Evolutionary conservation across 2,329 filamentous ascomycete species (phyloP), one percentile per base, ranked within the genome.

Genomic region (Cytospora paraplurivora): DNA sequence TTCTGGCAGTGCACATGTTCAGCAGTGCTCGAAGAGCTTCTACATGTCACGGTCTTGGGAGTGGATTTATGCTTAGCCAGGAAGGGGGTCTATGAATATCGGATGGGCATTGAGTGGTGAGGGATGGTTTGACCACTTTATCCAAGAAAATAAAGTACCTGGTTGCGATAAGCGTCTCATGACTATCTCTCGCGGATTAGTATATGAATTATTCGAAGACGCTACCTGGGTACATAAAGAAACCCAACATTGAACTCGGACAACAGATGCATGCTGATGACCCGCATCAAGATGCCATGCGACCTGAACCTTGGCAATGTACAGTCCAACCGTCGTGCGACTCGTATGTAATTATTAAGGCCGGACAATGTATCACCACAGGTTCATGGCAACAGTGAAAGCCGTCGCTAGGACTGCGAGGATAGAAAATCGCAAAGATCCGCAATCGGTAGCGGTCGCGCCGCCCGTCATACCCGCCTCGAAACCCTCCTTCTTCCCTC

Each of bases 401-500:
- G 44, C 19, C 50, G 54, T 50, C 38, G 35, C 38, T 13, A 54
- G 11, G 4, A 17, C 34, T 17, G 64, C 64, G 13, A 55, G 32
- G 17, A 44, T 38, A 4, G 63, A 63, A 11, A 51, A 47, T 12
- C 47, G 44, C 33, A 63, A 21, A 19, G 55, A 13, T 7, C 58
- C 58, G 37, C 51, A 13, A 11, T 27, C 50, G 21, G 21, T 60
- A 5, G 49, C 57, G 15, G 47, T 51, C 7, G 59, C 64, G 12
- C 35, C 54, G 7, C 66, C 67, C n/a, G 49, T 69, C 68, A 68
- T 71, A 0, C 76, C 77, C 52, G 71, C 68, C 51, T 75, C 65
- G 54, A 78, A 79, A 0, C 76, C 77, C 3, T 71, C 75, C 47
- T 70, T 69, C 62, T 77, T 67, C 7, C 77, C 76, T 5, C 77